These are phyloP conservation scores for Ceratocystis harringtonii DNA, from an alignment of 2,329 filamentous ascomycete species.

Conservation along the genomic window DNA sequence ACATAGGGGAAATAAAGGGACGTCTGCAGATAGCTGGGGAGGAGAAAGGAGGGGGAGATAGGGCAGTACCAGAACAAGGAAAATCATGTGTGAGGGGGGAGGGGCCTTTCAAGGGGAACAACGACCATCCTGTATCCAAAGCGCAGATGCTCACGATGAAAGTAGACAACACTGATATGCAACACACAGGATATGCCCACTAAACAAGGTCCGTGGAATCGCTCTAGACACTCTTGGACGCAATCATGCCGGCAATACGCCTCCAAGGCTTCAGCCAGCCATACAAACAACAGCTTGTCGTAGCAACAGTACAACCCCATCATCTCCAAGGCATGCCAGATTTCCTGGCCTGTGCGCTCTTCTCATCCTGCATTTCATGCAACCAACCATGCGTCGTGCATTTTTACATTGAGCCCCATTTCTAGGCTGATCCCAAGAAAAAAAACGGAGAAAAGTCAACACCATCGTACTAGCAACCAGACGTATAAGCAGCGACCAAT, in stretches of 20 bases:
- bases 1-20: constrained; percentile 1
- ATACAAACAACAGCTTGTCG: background rate
- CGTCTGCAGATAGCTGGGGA: background rate
- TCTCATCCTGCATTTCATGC: too few species aligned
- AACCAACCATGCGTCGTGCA: background rate
- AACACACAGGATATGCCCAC: too few species aligned
- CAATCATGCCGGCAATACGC: too few species aligned
- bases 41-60: background rate
- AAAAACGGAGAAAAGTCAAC: background rate
- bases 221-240: too few species aligned
- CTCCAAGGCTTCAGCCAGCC: background rate
- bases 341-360: background rate
- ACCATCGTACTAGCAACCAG: background rate
- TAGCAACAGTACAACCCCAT: constrained; percentile 1
- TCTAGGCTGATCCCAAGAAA: background rate
- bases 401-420: background rate
- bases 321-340: background rate
- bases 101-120: background rate
- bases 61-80: background rate
- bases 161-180: background rate
- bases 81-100: background rate
- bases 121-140: background rate
- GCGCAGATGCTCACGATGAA: background rate
- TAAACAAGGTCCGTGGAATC: too few species aligned
- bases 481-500: background rate